Conservation (phyloP, 371 early-diverging fungal species). For the Conidiobolus incongruus region DNA sequence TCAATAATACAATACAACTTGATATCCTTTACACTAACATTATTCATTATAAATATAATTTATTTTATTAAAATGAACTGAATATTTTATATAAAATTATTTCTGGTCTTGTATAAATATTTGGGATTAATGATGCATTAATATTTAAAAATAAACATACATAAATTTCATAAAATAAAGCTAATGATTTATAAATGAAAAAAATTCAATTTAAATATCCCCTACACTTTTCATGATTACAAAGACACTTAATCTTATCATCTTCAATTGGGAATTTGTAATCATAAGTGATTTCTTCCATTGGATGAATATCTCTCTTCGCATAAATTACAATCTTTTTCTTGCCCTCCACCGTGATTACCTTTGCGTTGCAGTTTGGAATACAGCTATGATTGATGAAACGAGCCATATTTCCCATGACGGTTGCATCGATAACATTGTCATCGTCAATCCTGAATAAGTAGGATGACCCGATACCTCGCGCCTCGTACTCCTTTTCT, state of each 20-base stretch:
- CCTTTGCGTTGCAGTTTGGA: conserved; percentile 93
- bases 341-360: conserved; percentile 61
- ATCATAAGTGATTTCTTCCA: conserved; percentile 97
- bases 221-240: conserved; percentile 63
- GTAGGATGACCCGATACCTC: conserved; percentile 86
- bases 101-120: no score
- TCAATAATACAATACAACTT: no score
- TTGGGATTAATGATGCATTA: no score
- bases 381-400: conserved; percentile 97
- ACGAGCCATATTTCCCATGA: conserved; percentile 88
- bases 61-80: no score
- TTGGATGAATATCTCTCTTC: conserved; percentile 62
- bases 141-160: no score
- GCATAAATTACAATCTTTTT: conserved; percentile 90
- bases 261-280: conserved; percentile 93
- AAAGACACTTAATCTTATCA: conserved; percentile 78
- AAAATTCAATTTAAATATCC: conserved; percentile 25
- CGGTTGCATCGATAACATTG: conserved; percentile 94
- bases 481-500: conserved; percentile 73
- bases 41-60: no score
- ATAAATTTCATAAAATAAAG: no score
- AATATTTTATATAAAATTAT: no score
- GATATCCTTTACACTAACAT: no score
- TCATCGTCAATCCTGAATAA: conserved; percentile 93
- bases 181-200: no score